Percentiles rank a stretch among this genome's conserved stretches.
phyloP scores from a whole-genome alignment of 768 basidiomycete genomes.

The Russula brevipes region DNA sequence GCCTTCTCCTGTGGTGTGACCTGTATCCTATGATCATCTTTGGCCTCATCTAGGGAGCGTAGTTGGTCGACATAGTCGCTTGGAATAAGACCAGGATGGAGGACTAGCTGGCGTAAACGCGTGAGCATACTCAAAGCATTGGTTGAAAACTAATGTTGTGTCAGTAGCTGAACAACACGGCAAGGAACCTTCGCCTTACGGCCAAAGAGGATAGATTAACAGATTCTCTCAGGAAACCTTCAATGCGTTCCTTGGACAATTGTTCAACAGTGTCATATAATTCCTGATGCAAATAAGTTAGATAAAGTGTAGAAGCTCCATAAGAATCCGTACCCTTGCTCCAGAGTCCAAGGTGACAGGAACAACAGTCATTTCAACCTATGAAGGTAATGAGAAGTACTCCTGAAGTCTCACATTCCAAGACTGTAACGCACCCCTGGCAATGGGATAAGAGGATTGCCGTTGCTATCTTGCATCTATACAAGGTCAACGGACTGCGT shows the following conservation, averaged over 20 bases:
- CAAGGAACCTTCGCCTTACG: slow-evolving; percentile 22
- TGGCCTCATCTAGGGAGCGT: slow-evolving; percentile 33
- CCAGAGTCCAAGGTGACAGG: slow-evolving; percentile 60
- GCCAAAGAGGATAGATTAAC: slow-evolving; percentile 40
- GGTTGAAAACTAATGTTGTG: slow-evolving; percentile 47
- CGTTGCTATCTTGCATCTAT: slow-evolving; percentile 79
- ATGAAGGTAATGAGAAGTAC: slow-evolving; percentile 30
- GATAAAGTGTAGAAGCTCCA: not conserved
- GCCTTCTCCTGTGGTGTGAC: slow-evolving; percentile 51
- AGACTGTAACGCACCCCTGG: slow-evolving; percentile 36
- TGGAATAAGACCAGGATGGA: slow-evolving; percentile 76
- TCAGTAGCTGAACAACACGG: slow-evolving; percentile 9
- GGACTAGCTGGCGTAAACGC: slow-evolving; percentile 73
- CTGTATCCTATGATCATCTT: slow-evolving; percentile 34
- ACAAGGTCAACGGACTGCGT: slow-evolving; percentile 3
- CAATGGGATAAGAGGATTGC: slow-evolving; percentile 66
- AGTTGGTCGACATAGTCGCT: slow-evolving; percentile 64
- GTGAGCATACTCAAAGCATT: slow-evolving; percentile 81
- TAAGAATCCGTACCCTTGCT: slow-evolving; percentile 47
- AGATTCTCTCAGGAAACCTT: slow-evolving; percentile 43
- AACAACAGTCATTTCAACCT: slow-evolving; percentile 76
- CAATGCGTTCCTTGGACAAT: slow-evolving; percentile 57
- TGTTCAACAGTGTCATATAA: slow-evolving; percentile 68
- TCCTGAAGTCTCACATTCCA: slow-evolving; percentile 29
- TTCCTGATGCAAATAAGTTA: slow-evolving; percentile 33